Evolutionary conservation across 2,329 filamentous ascomycete genomes (phyloP), one percentile per base, ranked within the genome.

Genomic region (Xylaria sp.): DNA sequence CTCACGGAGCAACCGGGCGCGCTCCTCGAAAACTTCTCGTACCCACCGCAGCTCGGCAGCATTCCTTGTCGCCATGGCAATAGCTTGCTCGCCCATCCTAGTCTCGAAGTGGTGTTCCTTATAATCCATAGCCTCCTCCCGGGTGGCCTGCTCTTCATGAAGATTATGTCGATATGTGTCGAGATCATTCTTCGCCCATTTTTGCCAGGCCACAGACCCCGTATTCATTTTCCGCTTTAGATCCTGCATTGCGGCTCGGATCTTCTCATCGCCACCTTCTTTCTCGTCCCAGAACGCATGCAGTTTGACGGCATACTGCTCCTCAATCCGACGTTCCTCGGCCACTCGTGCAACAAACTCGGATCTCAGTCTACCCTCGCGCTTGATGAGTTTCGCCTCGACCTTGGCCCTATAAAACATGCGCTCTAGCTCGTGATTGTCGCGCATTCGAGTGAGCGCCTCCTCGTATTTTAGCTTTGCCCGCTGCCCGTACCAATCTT

Each of bases 1-100:
- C 35, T 75, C 76, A 5, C 60, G 69, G 52, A 84, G 69, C 63
- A 82, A 66, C 44, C 69, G 72, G 35, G 66, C 68, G 9, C 80
- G 74, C 68, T 82, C 81, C 4, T 74, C 68, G 4, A 76, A 63
- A 2, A 82, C 76, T 48, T 75, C 73, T 42, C 72, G 70, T 23
- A 78, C 68, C 82, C 82, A 85, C 58, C 70, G 73, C 59, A 73
- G 69, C 72, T 84, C 80, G 0, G 78, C 79, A 5, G 64, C 65
- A 52, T 74, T 74, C 35, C 42, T 13, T n/a, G 42, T n/a, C 71
- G 73, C 54, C 65, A 71, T 46, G 63, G 60, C 23, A 75, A 67
- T 13, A 74, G 74, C 69, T 50, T 69, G 70, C 16, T 71, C 69
- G 1, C 69, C 65, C 9, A 68, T 55, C 1, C 42, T 61, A 8